Evolutionary conservation across 768 basidiomycete genomes (phyloP), one percentile per base, ranked within the genome.

Genomic region (Pulveroboletus sp.): DNA sequence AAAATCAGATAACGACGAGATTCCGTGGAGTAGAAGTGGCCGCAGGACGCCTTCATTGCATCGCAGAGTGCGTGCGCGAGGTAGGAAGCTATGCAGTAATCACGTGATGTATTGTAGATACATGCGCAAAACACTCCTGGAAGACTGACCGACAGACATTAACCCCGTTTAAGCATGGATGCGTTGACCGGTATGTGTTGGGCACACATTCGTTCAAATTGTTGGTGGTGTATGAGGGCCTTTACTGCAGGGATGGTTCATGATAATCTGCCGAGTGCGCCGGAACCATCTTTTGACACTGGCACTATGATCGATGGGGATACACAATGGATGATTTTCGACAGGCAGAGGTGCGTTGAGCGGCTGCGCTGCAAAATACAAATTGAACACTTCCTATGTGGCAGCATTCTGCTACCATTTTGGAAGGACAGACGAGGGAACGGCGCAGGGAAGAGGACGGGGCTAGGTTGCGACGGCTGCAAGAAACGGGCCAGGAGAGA

Each of bases 131-230:
- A 28, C 27, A 28, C 8, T 28, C 7, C 37, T 5, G 2, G 35
- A 15, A 35, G 35, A 12, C 8, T 36, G 1, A 0, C 27, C 8
- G 27, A 28, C 27, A 5, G 21, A 21, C 21, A 21, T 3, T 21
- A 2, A 14, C 32, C 11, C 5, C 14, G 32, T 12, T 11, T 11
- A 32, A 28, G 5, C 6, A 12, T 15, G 15, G 24, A 26, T 9
- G 33, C n/a, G 1, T n/a, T 2, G 21, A 21, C 30, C 15, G 7
- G 18, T 31, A 83, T 76, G 42, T 91, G 89, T 62, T 74, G 78
- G 41, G 84, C 83, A 1, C 89, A 91, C 63, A 82, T 85, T 2
- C n/a, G n/a, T n/a, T n/a, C n/a, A n/a, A n/a, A n/a, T n/a, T 91
- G 89, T 55, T 91, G 89, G 89, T 63, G 64, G 8, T 84, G 83